Conservation (phyloP, 2,329 filamentous ascomycete genomes). For the Aspergillus brasiliensis region DNA sequence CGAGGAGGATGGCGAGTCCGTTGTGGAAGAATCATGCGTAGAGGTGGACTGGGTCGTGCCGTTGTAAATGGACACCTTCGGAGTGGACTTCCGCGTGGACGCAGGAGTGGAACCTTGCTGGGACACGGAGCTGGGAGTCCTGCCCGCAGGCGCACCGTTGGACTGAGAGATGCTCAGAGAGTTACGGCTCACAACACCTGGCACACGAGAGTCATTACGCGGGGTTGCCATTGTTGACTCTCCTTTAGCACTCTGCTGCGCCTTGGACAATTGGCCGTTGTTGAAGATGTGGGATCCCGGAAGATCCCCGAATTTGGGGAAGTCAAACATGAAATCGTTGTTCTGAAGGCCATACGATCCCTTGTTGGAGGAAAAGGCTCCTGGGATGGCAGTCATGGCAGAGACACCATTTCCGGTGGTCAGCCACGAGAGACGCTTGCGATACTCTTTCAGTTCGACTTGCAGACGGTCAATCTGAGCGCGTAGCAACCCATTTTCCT, state of each 20-base stretch:
- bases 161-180: constrained; percentile 18
- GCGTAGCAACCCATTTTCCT: constrained; percentile 81
- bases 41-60: constrained; percentile 23
- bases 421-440: constrained; percentile 75
- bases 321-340: constrained; percentile 91
- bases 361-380: constrained; percentile 40
- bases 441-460: constrained; percentile 82
- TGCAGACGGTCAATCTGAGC: constrained; percentile 88
- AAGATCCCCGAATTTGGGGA: constrained; percentile 86
- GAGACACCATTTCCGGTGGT: constrained; percentile 50
- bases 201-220: constrained; percentile 24
- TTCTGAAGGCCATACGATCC: constrained; percentile 64
- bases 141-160: constrained; percentile 2
- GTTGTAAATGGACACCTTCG: constrained; percentile 20
- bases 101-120: constrained; percentile 21
- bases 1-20: constrained; percentile 52
- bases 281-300: constrained; percentile 57
- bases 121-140: constrained; percentile 3
- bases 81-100: constrained; percentile 6
- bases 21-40: constrained; percentile 40
- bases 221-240: constrained; percentile 24
- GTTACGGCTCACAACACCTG: constrained; percentile 35
- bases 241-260: constrained; percentile 33
- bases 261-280: constrained; percentile 44
- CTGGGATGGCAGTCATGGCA: constrained; percentile 52